Conservation (phyloP, 352 stramenopile genomes). For the Globisporangium takayamanum region DNA sequence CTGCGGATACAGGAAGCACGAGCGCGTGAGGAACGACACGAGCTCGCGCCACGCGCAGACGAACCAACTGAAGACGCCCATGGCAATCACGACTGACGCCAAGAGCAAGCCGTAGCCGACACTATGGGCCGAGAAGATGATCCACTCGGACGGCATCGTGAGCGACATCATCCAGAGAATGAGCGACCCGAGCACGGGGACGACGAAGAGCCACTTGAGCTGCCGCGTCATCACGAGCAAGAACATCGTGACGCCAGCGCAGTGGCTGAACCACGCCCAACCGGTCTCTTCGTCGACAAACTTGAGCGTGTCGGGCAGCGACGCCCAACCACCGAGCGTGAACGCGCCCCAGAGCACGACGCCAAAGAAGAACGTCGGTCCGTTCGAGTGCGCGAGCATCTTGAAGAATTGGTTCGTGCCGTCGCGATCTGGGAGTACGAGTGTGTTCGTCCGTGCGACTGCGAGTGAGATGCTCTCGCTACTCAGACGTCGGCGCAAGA, state of each 20-base stretch:
- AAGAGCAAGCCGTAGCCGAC: conserved; percentile 68
- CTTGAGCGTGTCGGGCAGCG: conserved; percentile 71
- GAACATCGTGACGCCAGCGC: conserved; percentile 71
- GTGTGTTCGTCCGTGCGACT: conserved; percentile 49
- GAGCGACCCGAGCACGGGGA: conserved; percentile 56
- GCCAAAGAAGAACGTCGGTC: conserved; percentile 51
- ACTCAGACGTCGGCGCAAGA: conserved; percentile 53
- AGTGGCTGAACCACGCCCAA: conserved; percentile 85
- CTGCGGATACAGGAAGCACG: conserved; percentile 78
- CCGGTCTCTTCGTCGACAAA: conserved; percentile 81
- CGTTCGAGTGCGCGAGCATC: conserved; percentile 28
- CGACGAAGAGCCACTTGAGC: conserved; percentile 66
- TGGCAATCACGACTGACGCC: conserved; percentile 66
- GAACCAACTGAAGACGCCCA: conserved; percentile 80
- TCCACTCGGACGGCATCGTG: conserved; percentile 70
- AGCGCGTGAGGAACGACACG: conserved; percentile 72
- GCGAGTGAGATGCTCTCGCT: conserved; percentile 76
- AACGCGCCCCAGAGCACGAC: conserved; percentile 72
- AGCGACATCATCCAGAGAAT: conserved; percentile 75
- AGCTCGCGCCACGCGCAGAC: conserved; percentile 71
- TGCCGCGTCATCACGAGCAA: conserved; percentile 67
- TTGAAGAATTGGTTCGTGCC: conserved; percentile 13
- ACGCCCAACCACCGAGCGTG: conserved; percentile 68
- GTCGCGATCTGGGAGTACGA: conserved; percentile 11
- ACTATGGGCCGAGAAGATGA: conserved; percentile 79